Base-by-base conservation (phyloP, 1,139 yeast genomes). In the Yarrowia galli region DNA sequence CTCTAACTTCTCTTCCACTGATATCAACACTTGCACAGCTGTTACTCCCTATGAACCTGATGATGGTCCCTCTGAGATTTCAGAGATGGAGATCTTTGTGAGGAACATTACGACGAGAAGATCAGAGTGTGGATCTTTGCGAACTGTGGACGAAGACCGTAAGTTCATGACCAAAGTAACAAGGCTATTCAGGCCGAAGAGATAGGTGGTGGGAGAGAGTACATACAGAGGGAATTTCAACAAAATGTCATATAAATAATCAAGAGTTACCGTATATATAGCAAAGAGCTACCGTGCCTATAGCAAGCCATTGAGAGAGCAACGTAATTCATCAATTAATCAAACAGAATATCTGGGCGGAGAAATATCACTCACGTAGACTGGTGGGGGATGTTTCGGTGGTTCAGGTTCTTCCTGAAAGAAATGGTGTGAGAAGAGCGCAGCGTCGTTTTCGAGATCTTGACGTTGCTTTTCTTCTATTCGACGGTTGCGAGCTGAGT, bases 81-180 rank as follows among this genome's bases (percentile, higher is more conserved):
- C 51, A 1, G 32, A 58, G 22, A 43, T 58, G 51, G 64, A 58
- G 18, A 43, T 58, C 10, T 43, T 32, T 16, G 64, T 58, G 9
- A n/a, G 64, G 15, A 58, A 43, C 13, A 58, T 43, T 13, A 58
- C 64, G 10, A 58, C 61, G 8, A n/a, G 38, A 13, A 54, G 12
- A 9, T 23, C 46, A 10, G 46, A 40, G 10, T 36, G 46, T 2
- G 61, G 25, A 4, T 40, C 46, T 1, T 18, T 38, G 9, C 18
- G 20, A 2, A 40, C 46, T 2, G 25, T 25, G 1, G 46, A 25
- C 0, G 48, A 40, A n/a, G 61, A 54, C 13, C 10, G 38, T 7
- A 54, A 54, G 61, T 40, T 54, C 25, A 16, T 54, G n/a, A 40
- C 61, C 12, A 54, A 54, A 10, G 61, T 54, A 2, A 10, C 38